phyloP scores from a whole-genome alignment of 495 filamentous ascomycete species.

The Achaetomiella virescens region DNA sequence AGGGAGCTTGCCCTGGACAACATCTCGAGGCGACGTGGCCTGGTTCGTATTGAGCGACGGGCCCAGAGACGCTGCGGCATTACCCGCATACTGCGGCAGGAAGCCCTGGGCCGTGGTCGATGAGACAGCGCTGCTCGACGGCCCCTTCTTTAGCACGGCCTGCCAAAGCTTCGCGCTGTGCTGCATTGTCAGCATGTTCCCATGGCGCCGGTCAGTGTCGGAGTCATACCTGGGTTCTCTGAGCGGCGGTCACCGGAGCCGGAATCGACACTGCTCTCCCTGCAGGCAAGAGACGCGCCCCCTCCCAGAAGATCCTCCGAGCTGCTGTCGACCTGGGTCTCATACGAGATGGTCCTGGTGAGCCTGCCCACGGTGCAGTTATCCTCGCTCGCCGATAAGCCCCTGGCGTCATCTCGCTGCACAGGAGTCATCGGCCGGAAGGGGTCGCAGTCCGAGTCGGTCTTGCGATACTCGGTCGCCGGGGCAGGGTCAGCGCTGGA shows the following conservation, averaged over 20 bases:
- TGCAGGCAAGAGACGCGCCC: slow-evolving; percentile 3
- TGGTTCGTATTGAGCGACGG: slow-evolving; percentile 33
- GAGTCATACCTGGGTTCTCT: slow-evolving; percentile 22
- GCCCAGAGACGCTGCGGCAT: slow-evolving; percentile 39
- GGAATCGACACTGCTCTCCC: slow-evolving; percentile 18
- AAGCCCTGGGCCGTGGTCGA: slow-evolving; percentile 43
- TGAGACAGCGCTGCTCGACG: slow-evolving; percentile 38
- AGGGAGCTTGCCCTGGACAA: slow-evolving; percentile 21
- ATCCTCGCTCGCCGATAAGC: slow-evolving; percentile 17
- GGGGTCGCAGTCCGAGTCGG: slow-evolving; percentile 32
- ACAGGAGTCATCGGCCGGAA: slow-evolving; percentile 31
- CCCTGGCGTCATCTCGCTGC: slow-evolving; percentile 19
- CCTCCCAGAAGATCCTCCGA: slow-evolving; percentile 11
- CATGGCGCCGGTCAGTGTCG: neutral
- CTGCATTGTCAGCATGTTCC: slow-evolving; percentile 2
- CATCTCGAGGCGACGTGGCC: slow-evolving; percentile 12
- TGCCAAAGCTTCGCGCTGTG: slow-evolving; percentile 35
- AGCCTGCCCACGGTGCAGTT: slow-evolving; percentile 12
- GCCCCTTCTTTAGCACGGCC: slow-evolving; percentile 38
- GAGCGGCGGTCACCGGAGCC: slow-evolving; percentile 19
- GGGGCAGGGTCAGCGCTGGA: neutral
- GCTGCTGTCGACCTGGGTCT: slow-evolving; percentile 19
- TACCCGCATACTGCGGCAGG: slow-evolving; percentile 40
- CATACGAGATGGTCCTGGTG: slow-evolving; percentile 14
- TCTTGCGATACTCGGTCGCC: slow-evolving; percentile 11